Evolutionary conservation across 1,284 basidiomycete species (phyloP).

Genomic region (Leccinum subrobustum): DNA sequence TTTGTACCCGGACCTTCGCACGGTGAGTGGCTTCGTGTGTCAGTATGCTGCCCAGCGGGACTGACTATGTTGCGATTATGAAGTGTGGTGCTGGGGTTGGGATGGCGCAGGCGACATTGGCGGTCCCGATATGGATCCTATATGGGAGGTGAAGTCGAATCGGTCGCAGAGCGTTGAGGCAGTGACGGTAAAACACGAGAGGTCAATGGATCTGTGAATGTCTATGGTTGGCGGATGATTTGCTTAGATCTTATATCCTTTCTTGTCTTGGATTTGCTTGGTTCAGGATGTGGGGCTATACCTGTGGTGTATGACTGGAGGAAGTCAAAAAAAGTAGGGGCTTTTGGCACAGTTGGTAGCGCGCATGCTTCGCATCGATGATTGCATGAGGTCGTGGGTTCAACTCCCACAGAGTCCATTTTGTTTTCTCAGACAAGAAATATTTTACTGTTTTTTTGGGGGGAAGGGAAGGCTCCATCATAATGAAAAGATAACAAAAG

Average conservation of each 20-base stretch:
- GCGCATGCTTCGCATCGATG: conserved; percentile 37
- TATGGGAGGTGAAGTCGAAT: conserved; percentile 87
- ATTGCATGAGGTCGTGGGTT: conserved; percentile 41
- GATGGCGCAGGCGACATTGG: conserved; percentile 95
- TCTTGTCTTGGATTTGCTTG: neutral
- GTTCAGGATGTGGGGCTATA: neutral
- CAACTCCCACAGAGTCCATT: conserved; percentile 39
- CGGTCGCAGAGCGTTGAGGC: conserved; percentile 58
- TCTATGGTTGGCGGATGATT: neutral
- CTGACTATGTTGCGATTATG: conserved; percentile 5
- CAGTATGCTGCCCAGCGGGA: neutral
- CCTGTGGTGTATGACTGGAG: neutral
- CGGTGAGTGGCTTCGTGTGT: conserved; percentile 53
- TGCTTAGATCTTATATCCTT: conserved; percentile 19
- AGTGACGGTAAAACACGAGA: conserved; percentile 75
- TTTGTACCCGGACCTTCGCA: conserved; percentile 84
- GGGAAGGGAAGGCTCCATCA: too few relatives aligned
- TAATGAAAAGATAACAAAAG: neutral
- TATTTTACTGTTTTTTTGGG: neutral
- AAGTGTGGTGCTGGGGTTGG: conserved; percentile 99
- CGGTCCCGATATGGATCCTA: conserved; percentile 91
- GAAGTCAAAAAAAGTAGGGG: conserved; percentile 4
- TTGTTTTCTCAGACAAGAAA: neutral
- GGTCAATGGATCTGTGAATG: conserved; percentile 40
- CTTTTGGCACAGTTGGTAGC: conserved; percentile 42